Evolutionary conservation across 2,329 filamentous ascomycete genomes (phyloP).

Genomic region (Fusarium sp.): DNA sequence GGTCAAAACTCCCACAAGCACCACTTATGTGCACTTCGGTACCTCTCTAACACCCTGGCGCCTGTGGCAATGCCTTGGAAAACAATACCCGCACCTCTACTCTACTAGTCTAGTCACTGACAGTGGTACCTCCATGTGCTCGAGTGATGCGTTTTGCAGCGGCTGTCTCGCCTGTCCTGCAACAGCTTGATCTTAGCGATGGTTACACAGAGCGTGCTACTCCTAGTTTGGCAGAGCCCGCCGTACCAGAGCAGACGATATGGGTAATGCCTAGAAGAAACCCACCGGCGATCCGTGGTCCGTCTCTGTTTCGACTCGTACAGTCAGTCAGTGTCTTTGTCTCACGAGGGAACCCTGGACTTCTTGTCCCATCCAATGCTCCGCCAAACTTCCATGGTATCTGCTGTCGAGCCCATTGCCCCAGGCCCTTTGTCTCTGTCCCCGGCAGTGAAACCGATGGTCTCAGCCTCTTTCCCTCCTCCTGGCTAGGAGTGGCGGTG

Average conservation of each 20-base stretch:
- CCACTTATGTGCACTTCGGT: constrained; percentile 4
- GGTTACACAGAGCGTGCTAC: constrained; percentile 40
- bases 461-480: constrained; percentile 12
- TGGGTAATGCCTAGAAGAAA: constrained; percentile 17
- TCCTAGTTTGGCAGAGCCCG: constrained; percentile 31
- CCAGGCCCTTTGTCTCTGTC: background rate
- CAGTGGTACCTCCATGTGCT: background rate
- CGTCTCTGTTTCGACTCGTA: background rate
- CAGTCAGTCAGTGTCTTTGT: background rate
- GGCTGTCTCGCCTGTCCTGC: constrained; percentile 26
- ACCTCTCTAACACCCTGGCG: background rate
- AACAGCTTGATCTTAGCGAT: constrained; percentile 22
- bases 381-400: constrained; percentile 9
- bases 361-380: constrained; percentile 17
- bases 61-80: constrained; percentile 15
- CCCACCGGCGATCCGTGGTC: constrained; percentile 28
- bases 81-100: constrained; percentile 13
- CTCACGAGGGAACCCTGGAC: constrained; percentile 1
- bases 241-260: constrained; percentile 23
- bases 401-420: constrained; percentile 1
- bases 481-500: constrained; percentile 14
- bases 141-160: constrained; percentile 10
- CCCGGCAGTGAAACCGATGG: constrained; percentile 5
- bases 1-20: constrained; percentile 15
- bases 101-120: background rate